A percentile compares a stretch with the other conserved stretches of the same genome.
phyloP scores from a whole-genome alignment of 148 eudicot genomes.

The Spergularia bocconei region DNA sequence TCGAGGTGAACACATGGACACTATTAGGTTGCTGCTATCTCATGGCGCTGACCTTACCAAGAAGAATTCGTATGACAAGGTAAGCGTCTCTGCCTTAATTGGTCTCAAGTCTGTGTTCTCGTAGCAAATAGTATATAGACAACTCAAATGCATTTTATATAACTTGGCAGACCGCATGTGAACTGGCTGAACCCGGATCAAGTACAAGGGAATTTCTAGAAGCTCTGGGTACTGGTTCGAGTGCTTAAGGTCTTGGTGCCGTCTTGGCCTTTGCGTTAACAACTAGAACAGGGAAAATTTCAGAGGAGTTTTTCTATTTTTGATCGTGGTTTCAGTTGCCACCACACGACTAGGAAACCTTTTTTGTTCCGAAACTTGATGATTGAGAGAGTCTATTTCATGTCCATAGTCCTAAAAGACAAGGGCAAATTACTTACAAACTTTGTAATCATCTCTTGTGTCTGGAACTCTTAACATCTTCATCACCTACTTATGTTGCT shows the following conservation, averaged over 20 bases:
- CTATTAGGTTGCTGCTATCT: constrained; percentile 59
- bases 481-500: too few species aligned
- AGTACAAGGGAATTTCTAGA: constrained; percentile 49
- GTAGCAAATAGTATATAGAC: neutral
- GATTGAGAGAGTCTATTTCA: neutral
- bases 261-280: neutral
- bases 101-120: neutral
- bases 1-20: constrained; percentile 74
- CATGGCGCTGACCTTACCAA: constrained; percentile 63
- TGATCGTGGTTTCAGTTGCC: neutral
- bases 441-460: neutral
- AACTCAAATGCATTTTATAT: neutral
- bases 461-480: too few species aligned
- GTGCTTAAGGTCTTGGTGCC: neutral
- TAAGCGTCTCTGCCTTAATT: constrained; percentile 12
- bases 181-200: constrained; percentile 49
- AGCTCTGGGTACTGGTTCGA: constrained; percentile 22
- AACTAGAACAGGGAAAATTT: constrained; percentile 7
- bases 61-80: constrained; percentile 71
- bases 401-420: neutral
- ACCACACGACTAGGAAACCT: neutral
- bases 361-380: neutral
- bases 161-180: constrained; percentile 50
- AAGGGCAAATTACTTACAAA: neutral
- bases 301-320: neutral